phyloP scores from a whole-genome alignment of 768 basidiomycete species.

The Rubroboletus satanas region DNA sequence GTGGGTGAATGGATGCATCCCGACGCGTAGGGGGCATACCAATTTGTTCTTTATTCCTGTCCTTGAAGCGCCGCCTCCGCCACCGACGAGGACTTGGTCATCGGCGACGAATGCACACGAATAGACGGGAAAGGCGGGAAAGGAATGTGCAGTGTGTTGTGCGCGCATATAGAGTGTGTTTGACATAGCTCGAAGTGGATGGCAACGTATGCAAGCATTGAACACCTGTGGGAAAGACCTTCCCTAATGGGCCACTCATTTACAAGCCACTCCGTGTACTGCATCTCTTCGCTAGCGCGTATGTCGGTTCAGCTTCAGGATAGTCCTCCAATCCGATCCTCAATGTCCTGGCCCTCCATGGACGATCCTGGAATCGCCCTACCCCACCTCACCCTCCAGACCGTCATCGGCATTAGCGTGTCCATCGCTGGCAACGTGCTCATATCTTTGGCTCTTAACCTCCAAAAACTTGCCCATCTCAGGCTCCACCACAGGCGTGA shows the following conservation, averaged over 20 bases:
- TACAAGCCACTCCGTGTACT: neutral
- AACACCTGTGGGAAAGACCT: constrained; percentile 19
- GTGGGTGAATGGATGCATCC: constrained; percentile 5
- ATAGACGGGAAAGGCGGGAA: constrained; percentile 85
- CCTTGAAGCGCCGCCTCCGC: constrained; percentile 82
- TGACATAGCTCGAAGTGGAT: neutral
- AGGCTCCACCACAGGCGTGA: constrained; percentile 47
- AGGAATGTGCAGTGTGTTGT: constrained; percentile 70
- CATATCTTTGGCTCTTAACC: constrained; percentile 86
- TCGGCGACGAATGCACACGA: constrained; percentile 75
- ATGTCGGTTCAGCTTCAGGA: neutral
- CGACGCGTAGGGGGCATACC: constrained; percentile 35
- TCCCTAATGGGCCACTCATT: neutral
- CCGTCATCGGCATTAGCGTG: constrained; percentile 74
- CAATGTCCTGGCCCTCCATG: constrained; percentile 15
- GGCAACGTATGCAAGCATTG: neutral
- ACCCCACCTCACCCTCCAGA: constrained; percentile 52
- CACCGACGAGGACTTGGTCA: constrained; percentile 75
- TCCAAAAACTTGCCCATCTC: constrained; percentile 88
- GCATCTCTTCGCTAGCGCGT: neutral
- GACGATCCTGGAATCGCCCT: constrained; percentile 37
- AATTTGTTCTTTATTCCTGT: constrained; percentile 95
- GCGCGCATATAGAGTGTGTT: constrained; percentile 57
- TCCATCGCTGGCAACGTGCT: constrained; percentile 83
- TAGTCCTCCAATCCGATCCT: neutral